Percentiles rank a stretch among this genome's conserved stretches.
These are phyloP conservation scores for Pseudotulostoma volvatum DNA, from an alignment of 495 filamentous ascomycete genomes.

Conservation along the genomic window DNA sequence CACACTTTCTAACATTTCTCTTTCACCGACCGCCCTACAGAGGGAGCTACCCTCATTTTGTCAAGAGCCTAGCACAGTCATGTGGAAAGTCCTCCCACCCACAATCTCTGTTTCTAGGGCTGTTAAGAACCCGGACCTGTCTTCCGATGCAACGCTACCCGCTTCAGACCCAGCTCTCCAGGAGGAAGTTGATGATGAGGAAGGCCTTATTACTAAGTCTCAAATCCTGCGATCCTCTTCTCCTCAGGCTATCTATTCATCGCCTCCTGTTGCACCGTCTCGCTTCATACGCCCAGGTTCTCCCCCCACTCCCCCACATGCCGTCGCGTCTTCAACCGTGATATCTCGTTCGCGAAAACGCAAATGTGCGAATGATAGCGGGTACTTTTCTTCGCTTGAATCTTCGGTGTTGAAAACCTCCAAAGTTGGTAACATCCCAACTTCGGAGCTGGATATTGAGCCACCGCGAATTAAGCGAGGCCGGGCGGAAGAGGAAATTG, in stretches of 20 bases:
- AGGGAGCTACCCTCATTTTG: constrained; percentile 16
- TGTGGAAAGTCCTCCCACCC: constrained; percentile 25
- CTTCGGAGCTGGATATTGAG: constrained; percentile 55
- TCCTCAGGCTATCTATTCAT: constrained; percentile 59
- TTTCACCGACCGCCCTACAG: constrained; percentile 19
- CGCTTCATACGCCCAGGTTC: constrained; percentile 49
- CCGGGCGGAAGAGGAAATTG: constrained; percentile 89
- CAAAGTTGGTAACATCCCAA: constrained; percentile 41
- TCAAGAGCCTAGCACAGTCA: constrained; percentile 18
- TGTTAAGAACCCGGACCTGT: constrained; percentile 40
- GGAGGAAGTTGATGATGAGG: constrained; percentile 44
- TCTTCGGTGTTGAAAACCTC: constrained; percentile 72
- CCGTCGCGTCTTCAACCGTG: constrained; percentile 31
- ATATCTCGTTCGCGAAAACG: constrained; percentile 53
- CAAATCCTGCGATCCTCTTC: constrained; percentile 38
- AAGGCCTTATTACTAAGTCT: constrained; percentile 8
- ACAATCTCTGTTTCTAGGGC: constrained; percentile 10
- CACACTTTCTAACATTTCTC: constrained; percentile 30
- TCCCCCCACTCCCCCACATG: constrained; percentile 53
- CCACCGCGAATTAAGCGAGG: constrained; percentile 70
- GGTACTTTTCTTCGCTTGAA: constrained; percentile 94
- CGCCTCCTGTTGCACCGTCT: constrained; percentile 64
- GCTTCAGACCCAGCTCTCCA: constrained; percentile 60
- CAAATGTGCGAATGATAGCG: constrained; percentile 71
- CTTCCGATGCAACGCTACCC: constrained; percentile 90